These are phyloP conservation scores for Erythrobasidium yunnanense DNA, from an alignment of 768 basidiomycete species.

Conservation along the genomic window DNA sequence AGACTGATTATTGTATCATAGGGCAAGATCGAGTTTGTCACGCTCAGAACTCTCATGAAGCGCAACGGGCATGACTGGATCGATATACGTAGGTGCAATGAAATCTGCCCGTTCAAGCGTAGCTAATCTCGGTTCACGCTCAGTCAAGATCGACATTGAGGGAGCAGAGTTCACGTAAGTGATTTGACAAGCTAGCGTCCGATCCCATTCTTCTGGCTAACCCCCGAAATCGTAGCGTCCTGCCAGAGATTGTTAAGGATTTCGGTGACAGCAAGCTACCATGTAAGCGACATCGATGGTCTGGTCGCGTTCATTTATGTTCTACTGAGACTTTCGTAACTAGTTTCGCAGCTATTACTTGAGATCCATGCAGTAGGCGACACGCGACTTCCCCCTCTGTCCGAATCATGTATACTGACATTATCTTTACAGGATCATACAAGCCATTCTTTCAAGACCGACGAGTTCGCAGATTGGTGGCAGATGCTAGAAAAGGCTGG, in stretches of 20 bases:
- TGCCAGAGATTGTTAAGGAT: conserved; percentile 48
- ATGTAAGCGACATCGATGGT: conserved; percentile 44
- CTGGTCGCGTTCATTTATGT: neutral
- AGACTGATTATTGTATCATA: no score
- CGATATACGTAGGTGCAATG: conserved; percentile 49
- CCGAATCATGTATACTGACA: no score
- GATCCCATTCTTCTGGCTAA: no score
- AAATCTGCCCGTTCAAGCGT: no score
- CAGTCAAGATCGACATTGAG: conserved; percentile 54
- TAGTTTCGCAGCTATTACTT: conserved; percentile 51
- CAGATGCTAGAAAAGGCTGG: conserved; percentile 57
- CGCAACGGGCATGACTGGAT: conserved; percentile 60
- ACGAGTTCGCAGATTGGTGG: conserved; percentile 64
- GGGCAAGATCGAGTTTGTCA: conserved; percentile 50
- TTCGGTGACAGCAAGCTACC: conserved; percentile 48
- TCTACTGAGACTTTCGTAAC: neutral
- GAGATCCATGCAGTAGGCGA: no score
- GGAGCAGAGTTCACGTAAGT: conserved; percentile 55
- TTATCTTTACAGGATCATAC: conserved; percentile 49
- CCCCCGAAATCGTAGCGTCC: conserved; percentile 8
- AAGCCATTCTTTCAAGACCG: conserved; percentile 43
- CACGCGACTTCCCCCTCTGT: no score
- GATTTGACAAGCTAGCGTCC: neutral
- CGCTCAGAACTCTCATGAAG: conserved; percentile 55
- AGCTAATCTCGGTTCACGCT: no score